These are phyloP conservation scores for Tetrapisispora taiwanensis DNA, from an alignment of 805 yeast species.

Conservation along the genomic window DNA sequence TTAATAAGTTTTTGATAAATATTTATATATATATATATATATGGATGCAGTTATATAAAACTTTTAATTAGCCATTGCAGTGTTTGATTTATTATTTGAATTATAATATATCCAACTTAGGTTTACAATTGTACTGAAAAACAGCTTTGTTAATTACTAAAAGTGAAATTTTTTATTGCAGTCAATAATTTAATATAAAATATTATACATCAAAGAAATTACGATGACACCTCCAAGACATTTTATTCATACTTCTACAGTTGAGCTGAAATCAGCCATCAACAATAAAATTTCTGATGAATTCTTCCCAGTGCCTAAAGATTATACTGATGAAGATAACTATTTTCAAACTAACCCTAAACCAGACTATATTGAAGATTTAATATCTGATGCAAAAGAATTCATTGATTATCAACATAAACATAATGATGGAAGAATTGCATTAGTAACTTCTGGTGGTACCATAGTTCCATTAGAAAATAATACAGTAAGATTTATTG, in stretches of 20 bases:
- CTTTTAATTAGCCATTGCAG: no score
- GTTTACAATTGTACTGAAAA: no score
- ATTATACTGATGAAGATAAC: constrained; percentile 52
- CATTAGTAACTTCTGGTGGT: constrained; percentile 89
- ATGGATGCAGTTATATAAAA: no score
- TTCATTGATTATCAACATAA: constrained; percentile 50
- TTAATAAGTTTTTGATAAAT: no score
- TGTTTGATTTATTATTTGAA: no score
- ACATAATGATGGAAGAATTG: constrained; percentile 44
- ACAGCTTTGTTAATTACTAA: no score
- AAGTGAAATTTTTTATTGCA: no score
- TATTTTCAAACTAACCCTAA: constrained; percentile 66
- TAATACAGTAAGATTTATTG: constrained; percentile 93
- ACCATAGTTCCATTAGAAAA: constrained; percentile 96
- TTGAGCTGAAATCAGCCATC: constrained; percentile 63
- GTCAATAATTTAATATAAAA: no score
- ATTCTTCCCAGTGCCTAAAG: constrained; percentile 59
- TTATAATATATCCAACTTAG: no score
- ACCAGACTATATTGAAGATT: constrained; percentile 61
- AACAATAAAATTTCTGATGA: constrained; percentile 61
- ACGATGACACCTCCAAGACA: constrained; percentile 4
- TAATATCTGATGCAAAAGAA: constrained; percentile 44
- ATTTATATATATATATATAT: no score
- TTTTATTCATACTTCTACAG: constrained; percentile 53
- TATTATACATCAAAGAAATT: no score